Evolutionary conservation across 495 filamentous ascomycete genomes (phyloP), one percentile per base, ranked within the genome.

Genomic region (Cercophora scortea): DNA sequence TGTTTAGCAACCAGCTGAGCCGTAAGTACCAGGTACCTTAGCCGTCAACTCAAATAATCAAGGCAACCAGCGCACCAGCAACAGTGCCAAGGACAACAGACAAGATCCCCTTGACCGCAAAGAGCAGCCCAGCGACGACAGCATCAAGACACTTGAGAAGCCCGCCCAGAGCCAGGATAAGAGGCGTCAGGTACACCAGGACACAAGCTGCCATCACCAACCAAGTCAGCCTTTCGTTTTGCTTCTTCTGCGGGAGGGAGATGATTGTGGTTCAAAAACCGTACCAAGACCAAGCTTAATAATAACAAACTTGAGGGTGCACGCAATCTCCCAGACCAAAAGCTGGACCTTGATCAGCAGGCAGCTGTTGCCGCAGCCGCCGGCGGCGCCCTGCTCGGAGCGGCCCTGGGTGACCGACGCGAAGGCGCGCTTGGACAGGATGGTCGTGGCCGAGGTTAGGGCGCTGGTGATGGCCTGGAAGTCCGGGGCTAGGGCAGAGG

Each of bases 271-370:
- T n/a, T 12, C 25, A 18, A 42, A 12, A 32, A n/a, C 60, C 64
- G 47, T 62, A 71, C 67, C 65, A 19, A 71, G 61, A 25, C 67
- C 67, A 9, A 70, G 58, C 66, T 71, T 70, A 49, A 65, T 54
- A 32, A 70, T 58, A 36, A 69, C 57, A 19, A 64, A 57, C 61
- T 66, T 69, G 47, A 51, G 59, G 18, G 69, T 69, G 32, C 53
- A 59, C 36, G 62, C 55, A 15, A 70, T 51, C 60, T 72, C 69
- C 16, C 57, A 68, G 18, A 71, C 55, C 33, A 70, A 58, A 13
- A 61, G 42, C 61, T 68, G 61, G 45, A 66, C 50, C 50, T 61
- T 58, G 42, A 54, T n/a, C 4, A 58, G 45, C 18, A 61, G 55
- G 36, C 61, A 62, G 47, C 50, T 57, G 16, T 41, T 32, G 45